Evolutionary conservation across 208 protist genomes (phyloP).

Genomic region (Trypanosoma conorhini): DNA sequence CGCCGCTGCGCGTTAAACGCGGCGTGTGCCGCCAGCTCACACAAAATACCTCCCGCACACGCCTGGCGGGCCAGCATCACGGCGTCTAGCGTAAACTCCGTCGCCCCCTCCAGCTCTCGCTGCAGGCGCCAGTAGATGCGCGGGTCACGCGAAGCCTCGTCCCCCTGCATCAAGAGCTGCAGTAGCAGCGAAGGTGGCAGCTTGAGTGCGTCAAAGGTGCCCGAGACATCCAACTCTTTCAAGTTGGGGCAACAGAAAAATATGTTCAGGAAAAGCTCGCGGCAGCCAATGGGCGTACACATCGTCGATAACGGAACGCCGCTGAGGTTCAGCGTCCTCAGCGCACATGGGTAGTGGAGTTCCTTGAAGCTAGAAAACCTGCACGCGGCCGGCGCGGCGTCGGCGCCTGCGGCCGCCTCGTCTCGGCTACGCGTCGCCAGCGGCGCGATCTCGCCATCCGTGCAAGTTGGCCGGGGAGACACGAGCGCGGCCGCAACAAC

Average conservation of each 20-base stretch:
- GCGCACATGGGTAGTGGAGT: conserved; percentile 34
- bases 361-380: conserved; percentile 44
- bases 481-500: conserved; percentile 32
- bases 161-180: conserved; percentile 32
- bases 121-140: conserved; percentile 31
- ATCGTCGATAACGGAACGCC: conserved; percentile 59
- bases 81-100: conserved; percentile 48
- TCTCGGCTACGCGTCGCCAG: background rate
- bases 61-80: conserved; percentile 41
- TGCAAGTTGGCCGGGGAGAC: conserved; percentile 13
- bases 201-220: conserved; percentile 48
- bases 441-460: background rate
- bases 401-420: conserved; percentile 7
- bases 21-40: conserved; percentile 69
- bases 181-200: conserved; percentile 32
- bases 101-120: conserved; percentile 31
- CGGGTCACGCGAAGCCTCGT: conserved; percentile 1
- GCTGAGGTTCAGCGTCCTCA: conserved; percentile 44
- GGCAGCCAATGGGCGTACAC: conserved; percentile 58
- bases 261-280: conserved; percentile 71
- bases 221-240: conserved; percentile 49
- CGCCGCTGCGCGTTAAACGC: conserved; percentile 52
- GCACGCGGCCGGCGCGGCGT: conserved; percentile 10
- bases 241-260: conserved; percentile 71
- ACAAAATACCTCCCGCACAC: conserved; percentile 63